These are phyloP conservation scores for Phaeosphaeriaceae sp. DNA, from an alignment of 2,329 filamentous ascomycete genomes.

Conservation along the genomic window DNA sequence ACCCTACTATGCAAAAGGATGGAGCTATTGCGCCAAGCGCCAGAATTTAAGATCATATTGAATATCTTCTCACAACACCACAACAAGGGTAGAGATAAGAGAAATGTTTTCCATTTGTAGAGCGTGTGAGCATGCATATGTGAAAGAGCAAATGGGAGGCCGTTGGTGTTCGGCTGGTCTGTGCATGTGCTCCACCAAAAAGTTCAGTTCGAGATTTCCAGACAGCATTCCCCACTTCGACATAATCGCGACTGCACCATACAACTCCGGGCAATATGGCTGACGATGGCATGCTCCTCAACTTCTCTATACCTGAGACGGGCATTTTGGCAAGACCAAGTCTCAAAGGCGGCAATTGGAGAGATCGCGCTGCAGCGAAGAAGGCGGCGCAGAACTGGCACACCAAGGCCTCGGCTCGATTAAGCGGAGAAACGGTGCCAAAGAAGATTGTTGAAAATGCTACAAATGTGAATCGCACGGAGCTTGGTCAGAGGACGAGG, in stretches of 20 bases:
- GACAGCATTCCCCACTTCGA: slow-evolving; percentile 1
- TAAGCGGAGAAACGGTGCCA: slow-evolving; percentile 32
- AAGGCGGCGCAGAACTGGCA: slow-evolving; percentile 65
- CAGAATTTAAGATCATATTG: too few relatives aligned
- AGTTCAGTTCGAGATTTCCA: slow-evolving; percentile 16
- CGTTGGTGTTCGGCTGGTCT: neutral
- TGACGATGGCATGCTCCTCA: slow-evolving; percentile 93
- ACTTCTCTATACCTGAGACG: slow-evolving; percentile 79
- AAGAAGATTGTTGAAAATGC: slow-evolving; percentile 28
- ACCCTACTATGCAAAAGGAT: too few relatives aligned
- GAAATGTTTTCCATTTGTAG: too few relatives aligned
- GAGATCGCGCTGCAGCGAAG: slow-evolving; percentile 82
- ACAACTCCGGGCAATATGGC: slow-evolving; percentile 66
- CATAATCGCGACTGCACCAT: neutral
- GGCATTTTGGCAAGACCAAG: slow-evolving; percentile 66
- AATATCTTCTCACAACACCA: too few relatives aligned
- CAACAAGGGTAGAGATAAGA: too few relatives aligned
- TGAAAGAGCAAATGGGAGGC: neutral
- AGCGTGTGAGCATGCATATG: too few relatives aligned
- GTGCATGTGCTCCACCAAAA: slow-evolving; percentile 25
- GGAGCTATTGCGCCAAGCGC: too few relatives aligned
- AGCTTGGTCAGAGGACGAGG: slow-evolving; percentile 32
- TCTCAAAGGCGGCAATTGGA: slow-evolving; percentile 93
- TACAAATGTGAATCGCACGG: slow-evolving; percentile 40
- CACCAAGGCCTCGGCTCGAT: slow-evolving; percentile 49